phyloP scores from a whole-genome alignment of 2,329 filamentous ascomycete species.

The Arachnomyces sp. region DNA sequence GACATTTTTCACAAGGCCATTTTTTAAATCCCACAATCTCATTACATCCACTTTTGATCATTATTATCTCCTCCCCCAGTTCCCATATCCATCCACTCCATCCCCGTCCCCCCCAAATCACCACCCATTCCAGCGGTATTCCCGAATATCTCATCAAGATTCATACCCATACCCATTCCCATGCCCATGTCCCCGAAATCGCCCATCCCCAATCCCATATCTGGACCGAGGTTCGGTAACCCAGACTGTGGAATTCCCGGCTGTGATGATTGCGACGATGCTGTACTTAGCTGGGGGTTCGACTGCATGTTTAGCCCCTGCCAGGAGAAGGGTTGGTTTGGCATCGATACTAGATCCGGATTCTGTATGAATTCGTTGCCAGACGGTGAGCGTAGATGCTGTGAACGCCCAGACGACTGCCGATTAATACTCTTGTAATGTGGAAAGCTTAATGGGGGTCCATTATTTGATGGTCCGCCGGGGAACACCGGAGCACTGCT shows the following conservation, averaged over 20 bases:
- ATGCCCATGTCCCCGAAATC: conserved; percentile 16
- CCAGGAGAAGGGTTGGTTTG: conserved; percentile 35
- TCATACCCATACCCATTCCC: conserved; percentile 24
- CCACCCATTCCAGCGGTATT: conserved; percentile 17
- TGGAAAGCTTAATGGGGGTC: conserved; percentile 22
- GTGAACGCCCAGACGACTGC: conserved; percentile 26
- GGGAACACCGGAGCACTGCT: conserved; percentile 19
- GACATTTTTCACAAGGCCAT: conserved; percentile 14
- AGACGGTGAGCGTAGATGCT: conserved; percentile 25
- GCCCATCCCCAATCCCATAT: conserved; percentile 10
- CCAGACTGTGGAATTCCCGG: not conserved
- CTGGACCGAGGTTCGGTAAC: conserved; percentile 15
- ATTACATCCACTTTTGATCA: no score
- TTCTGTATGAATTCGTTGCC: conserved; percentile 27
- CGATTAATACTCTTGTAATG: conserved; percentile 19
- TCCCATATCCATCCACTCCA: no score
- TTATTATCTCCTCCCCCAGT: conserved; percentile 7
- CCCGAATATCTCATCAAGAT: conserved; percentile 36
- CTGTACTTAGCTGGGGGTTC: not conserved
- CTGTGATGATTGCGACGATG: not conserved
- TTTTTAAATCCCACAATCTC: conserved; percentile 14
- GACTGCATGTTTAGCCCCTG: conserved; percentile 23
- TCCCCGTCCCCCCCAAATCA: conserved; percentile 9
- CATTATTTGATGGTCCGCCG: conserved; percentile 12
- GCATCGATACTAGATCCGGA: conserved; percentile 35